Conservation (phyloP, 192 early-diverging fungal genomes). For the Diversispora epigaea region DNA sequence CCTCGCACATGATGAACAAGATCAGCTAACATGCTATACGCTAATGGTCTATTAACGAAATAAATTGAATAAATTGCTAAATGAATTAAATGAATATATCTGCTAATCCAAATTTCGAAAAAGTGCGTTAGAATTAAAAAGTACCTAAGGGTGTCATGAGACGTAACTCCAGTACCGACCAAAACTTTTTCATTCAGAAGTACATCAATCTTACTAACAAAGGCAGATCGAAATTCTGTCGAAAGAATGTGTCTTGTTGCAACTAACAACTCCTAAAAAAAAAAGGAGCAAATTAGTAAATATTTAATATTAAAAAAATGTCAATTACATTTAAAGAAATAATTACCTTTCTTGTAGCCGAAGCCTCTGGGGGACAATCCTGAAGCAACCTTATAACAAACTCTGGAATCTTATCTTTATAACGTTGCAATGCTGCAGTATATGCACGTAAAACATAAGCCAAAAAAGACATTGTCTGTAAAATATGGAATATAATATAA, state of each 20-base stretch:
- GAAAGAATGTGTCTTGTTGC: constrained; percentile 93
- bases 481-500: not conserved
- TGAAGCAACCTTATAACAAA: constrained; percentile 86
- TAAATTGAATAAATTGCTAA: not conserved
- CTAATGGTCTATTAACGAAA: constrained; percentile 66
- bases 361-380: constrained; percentile 91
- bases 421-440: constrained; percentile 62
- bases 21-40: constrained; percentile 94
- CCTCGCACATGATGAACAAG: constrained; percentile 92
- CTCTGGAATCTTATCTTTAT: constrained; percentile 81
- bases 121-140: not conserved
- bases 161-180: constrained; percentile 90
- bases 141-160: constrained; percentile 84
- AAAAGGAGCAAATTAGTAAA: not conserved
- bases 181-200: constrained; percentile 93
- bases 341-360: constrained; percentile 81
- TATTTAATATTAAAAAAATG: not conserved
- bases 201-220: constrained; percentile 89
- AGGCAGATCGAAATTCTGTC: constrained; percentile 85
- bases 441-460: constrained; percentile 92
- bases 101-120: constrained; percentile 9
- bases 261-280: constrained; percentile 79
- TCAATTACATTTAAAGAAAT: not conserved
- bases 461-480: constrained; percentile 90
- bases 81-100: not conserved